Conservation (phyloP, 2,329 filamentous ascomycete species). For the Xylariaceae sp. region DNA sequence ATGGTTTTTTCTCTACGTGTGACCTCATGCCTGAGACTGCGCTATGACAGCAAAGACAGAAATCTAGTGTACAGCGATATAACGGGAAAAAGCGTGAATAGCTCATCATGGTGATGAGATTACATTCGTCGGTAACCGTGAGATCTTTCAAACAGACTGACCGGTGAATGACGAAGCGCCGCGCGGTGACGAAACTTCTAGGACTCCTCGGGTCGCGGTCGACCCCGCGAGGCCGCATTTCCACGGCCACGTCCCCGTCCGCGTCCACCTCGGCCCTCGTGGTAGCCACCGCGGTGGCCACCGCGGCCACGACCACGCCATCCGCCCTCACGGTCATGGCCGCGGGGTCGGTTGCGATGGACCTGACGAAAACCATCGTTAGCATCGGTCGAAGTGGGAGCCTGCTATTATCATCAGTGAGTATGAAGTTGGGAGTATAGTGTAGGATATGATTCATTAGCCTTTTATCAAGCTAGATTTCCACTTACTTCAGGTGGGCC, state of each 20-base stretch:
- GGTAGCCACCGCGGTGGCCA: conserved; percentile 30
- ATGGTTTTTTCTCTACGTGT: conserved; percentile 15
- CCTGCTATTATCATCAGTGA: conserved; percentile 22
- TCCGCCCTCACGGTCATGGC: conserved; percentile 30
- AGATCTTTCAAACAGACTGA: conserved; percentile 15
- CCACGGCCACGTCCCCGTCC: conserved; percentile 31
- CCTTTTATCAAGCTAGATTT: neutral
- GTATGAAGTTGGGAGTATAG: neutral
- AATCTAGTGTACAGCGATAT: conserved; percentile 22
- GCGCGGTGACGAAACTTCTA: conserved; percentile 29
- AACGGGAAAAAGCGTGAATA: conserved; percentile 8
- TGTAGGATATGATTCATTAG: neutral
- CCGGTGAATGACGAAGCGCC: conserved; percentile 19
- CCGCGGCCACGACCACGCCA: conserved; percentile 31
- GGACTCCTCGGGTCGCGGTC: conserved; percentile 30
- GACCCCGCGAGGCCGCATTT: conserved; percentile 23
- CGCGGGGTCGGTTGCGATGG: conserved; percentile 33
- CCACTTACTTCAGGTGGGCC: conserved; percentile 41
- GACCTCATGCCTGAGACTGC: conserved; percentile 14
- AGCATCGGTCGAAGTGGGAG: conserved; percentile 24
- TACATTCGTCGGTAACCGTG: conserved; percentile 13
- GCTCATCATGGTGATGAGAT: conserved; percentile 8
- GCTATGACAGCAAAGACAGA: conserved; percentile 10
- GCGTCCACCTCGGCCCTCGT: conserved; percentile 32
- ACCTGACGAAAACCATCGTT: conserved; percentile 35